These are phyloP conservation scores for Phytophthora brassicae DNA, from an alignment of 352 stramenopile species.

Conservation along the genomic window DNA sequence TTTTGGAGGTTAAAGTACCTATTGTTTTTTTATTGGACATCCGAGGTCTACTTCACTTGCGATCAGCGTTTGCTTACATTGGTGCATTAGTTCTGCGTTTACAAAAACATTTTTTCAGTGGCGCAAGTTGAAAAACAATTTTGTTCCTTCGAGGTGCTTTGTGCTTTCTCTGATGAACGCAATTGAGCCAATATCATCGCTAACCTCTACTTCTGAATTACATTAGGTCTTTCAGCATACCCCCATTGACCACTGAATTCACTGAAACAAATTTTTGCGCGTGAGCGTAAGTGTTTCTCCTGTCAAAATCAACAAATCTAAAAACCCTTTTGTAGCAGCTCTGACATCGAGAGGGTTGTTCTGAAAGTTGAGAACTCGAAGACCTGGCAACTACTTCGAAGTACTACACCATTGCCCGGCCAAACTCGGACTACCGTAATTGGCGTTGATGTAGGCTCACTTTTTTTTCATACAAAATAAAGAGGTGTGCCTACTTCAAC, in stretches of 20 bases:
- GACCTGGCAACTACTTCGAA: conserved; percentile 38
- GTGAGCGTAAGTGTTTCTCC: conserved; percentile 53
- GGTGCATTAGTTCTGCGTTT: conserved; percentile 24
- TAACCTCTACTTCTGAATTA: conserved; percentile 1
- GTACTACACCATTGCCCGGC: too few species aligned
- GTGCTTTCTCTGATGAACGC: conserved; percentile 30
- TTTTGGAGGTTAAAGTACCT: conserved; percentile 6
- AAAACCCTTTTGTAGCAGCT: conserved; percentile 31
- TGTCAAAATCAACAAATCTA: conserved; percentile 53
- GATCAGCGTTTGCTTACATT: conserved; percentile 24
- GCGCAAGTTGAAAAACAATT: background rate
- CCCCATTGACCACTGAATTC: conserved; percentile 9
- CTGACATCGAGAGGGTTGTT: conserved; percentile 36
- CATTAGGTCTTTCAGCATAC: background rate
- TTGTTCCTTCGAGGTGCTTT: conserved; percentile 26
- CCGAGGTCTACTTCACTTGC: conserved; percentile 12
- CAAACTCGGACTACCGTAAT: too few species aligned
- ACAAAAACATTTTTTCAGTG: background rate
- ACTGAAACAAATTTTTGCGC: conserved; percentile 8
- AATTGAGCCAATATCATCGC: conserved; percentile 15
- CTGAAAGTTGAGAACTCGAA: conserved; percentile 51
- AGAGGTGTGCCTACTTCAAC: too few species aligned
- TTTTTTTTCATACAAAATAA: too few species aligned
- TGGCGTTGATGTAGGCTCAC: too few species aligned
- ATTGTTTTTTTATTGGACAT: conserved; percentile 13